Evolutionary conservation across 2,329 filamentous ascomycete genomes (phyloP).

Genomic region (Penicillium sp.): DNA sequence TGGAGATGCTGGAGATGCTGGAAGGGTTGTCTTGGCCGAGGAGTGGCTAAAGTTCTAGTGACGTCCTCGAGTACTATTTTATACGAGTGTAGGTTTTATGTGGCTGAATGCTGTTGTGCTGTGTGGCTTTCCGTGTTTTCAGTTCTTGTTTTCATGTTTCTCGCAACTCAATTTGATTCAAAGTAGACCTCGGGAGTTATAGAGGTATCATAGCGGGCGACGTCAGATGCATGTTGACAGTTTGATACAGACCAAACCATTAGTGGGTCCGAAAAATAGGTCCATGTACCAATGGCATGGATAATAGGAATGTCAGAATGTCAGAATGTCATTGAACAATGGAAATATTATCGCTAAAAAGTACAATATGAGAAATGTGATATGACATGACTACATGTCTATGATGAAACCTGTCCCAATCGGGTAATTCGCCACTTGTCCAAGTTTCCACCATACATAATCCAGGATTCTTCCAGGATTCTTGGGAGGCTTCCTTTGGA

Average conservation of each 20-base stretch:
- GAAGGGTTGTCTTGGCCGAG: too few relatives aligned
- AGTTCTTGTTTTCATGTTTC: neutral
- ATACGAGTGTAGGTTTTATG: neutral
- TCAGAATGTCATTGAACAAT: neutral
- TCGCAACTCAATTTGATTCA: neutral
- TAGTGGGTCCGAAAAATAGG: neutral
- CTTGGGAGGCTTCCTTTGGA: neutral
- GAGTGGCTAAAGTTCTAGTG: neutral
- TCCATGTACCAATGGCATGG: neutral
- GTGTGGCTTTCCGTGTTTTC: neutral
- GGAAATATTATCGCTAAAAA: too few relatives aligned
- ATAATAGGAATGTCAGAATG: neutral
- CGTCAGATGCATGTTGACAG: neutral
- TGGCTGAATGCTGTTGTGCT: neutral
- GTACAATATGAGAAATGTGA: neutral
- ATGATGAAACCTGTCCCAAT: slow-evolving; percentile 10
- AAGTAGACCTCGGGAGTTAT: too few relatives aligned
- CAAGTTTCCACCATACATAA: neutral
- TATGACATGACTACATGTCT: neutral
- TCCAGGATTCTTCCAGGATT: neutral
- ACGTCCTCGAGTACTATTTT: neutral
- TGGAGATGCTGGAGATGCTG: neutral
- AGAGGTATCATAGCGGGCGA: neutral
- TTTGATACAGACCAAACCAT: neutral
- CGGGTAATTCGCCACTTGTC: slow-evolving; percentile 10